Evolutionary conservation across 2,329 filamentous ascomycete species (phyloP).

Genomic region (Botryotinia globosa): DNA sequence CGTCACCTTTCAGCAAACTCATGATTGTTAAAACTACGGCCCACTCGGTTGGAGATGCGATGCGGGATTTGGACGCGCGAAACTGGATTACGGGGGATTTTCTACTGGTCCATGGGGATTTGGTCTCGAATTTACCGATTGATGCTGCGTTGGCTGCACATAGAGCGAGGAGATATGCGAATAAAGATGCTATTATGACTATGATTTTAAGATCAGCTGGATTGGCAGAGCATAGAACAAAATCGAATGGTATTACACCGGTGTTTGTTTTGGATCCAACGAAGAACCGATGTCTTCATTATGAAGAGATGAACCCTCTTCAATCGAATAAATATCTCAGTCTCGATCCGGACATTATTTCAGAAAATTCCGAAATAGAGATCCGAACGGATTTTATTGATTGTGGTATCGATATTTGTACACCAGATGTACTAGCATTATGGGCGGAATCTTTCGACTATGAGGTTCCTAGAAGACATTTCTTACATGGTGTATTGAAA

Average conservation of each 20-base stretch:
- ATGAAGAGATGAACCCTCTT: constrained; percentile 80
- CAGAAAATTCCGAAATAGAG: constrained; percentile 70
- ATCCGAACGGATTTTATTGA: constrained; percentile 87
- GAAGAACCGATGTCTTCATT: constrained; percentile 82
- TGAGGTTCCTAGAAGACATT: constrained; percentile 82
- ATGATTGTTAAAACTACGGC: constrained; percentile 84
- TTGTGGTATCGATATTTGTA: constrained; percentile 95
- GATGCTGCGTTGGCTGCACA: constrained; percentile 75
- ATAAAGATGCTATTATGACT: constrained; percentile 97
- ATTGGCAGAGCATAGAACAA: constrained; percentile 67
- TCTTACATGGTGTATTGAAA: constrained; percentile 88
- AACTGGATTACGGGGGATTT: constrained; percentile 87
- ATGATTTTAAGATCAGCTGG: constrained; percentile 82
- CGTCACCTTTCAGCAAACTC: constrained; percentile 70
- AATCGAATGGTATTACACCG: constrained; percentile 70
- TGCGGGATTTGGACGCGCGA: constrained; percentile 87
- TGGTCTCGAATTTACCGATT: constrained; percentile 87
- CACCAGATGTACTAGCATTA: constrained; percentile 86
- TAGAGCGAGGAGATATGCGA: constrained; percentile 72
- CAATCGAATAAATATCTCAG: constrained; percentile 63
- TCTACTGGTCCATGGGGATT: constrained; percentile 85
- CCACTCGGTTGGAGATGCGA: constrained; percentile 85
- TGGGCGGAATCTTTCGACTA: constrained; percentile 99
- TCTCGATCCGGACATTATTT: constrained; percentile 77
- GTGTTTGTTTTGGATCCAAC: constrained; percentile 83